Base-by-base conservation (phyloP, 2,329 filamentous ascomycete species). In the Phialophora macrospora region DNA sequence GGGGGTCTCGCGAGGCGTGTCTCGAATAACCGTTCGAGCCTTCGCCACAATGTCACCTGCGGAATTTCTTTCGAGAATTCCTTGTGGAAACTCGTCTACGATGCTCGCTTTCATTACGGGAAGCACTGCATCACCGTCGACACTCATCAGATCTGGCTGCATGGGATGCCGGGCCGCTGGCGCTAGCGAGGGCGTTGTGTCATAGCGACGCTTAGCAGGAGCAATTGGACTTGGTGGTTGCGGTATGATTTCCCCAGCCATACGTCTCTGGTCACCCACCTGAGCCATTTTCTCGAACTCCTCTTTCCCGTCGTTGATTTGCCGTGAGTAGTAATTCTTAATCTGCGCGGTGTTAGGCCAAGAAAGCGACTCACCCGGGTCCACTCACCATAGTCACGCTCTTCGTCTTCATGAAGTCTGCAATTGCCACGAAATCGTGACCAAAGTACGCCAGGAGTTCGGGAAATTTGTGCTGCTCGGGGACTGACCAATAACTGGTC, bases 401-500 rank as follows among this genome's bases (percentile, higher is more conserved):
- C 71, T 83, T 83, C 0, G 81, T 81, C 69, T 81, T 83, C 81
- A 83, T 82, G 56, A 78, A 80, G 48, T 78, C 76, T 4, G 81
- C 80, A 62, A 83, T 83, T 14, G 76, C 79, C 63, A 80, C 79
- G 68, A 81, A 83, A 72, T 83, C 79, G 32, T 75, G 78, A 22
- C 81, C 81, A 73, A 80, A 83, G 69, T 82, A 79, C 17, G 75
- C 76, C 44, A 83, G 72, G 49, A 82, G 71, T 14, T 76, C 75
- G 1, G 78, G 77, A 64, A 83, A 83, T 67, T 83, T 80, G 44
- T 77, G 75, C 68, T 80, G 77, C 69, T 83, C 81, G 12, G 80
- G 80, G 17, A 83, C 81, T 65, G 81, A 83, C 81, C 81, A 83
- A 71, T 83, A 83, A 64, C 81, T 83, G 4, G 80, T 82, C 32